Evolutionary conservation across 495 filamentous ascomycete species (phyloP).

Genomic region (Neurospora sp.): DNA sequence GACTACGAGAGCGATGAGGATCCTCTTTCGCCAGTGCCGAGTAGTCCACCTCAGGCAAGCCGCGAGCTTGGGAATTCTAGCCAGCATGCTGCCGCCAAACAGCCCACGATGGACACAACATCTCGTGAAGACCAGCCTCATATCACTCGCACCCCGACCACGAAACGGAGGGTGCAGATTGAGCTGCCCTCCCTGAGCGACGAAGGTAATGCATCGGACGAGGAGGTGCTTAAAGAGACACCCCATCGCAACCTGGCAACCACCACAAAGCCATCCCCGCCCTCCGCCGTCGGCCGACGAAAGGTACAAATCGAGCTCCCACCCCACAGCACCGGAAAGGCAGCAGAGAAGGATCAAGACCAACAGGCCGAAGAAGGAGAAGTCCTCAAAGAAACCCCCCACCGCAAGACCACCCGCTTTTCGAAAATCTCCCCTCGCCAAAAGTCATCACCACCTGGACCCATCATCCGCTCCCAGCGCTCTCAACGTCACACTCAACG

Average conservation of each 20-base stretch:
- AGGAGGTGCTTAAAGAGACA: constrained; percentile 19
- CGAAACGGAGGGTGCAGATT: constrained; percentile 10
- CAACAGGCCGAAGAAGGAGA: constrained; percentile 1
- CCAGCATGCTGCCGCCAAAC: background rate
- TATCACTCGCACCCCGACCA: background rate
- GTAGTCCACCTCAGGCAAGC: background rate
- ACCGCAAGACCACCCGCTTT: constrained; percentile 3
- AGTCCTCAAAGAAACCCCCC: constrained; percentile 4
- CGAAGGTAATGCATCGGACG: background rate
- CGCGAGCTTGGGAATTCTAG: background rate
- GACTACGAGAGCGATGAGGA: background rate
- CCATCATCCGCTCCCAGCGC: constrained; percentile 9
- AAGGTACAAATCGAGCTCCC: background rate
- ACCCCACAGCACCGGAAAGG: background rate
- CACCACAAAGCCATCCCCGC: background rate
- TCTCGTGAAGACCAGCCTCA: background rate
- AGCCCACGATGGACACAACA: background rate
- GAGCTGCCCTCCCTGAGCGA: background rate
- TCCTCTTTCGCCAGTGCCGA: background rate
- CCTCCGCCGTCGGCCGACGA: background rate
- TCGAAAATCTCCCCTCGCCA: constrained; percentile 14
- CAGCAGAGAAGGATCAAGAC: background rate
- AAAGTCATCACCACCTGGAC: constrained; percentile 4
- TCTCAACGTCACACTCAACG: constrained; percentile 3
- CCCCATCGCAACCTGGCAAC: constrained; percentile 4